Evolutionary conservation across 371 early-diverging fungal genomes (phyloP).

Genomic region (Rhizopus stolonifer): DNA sequence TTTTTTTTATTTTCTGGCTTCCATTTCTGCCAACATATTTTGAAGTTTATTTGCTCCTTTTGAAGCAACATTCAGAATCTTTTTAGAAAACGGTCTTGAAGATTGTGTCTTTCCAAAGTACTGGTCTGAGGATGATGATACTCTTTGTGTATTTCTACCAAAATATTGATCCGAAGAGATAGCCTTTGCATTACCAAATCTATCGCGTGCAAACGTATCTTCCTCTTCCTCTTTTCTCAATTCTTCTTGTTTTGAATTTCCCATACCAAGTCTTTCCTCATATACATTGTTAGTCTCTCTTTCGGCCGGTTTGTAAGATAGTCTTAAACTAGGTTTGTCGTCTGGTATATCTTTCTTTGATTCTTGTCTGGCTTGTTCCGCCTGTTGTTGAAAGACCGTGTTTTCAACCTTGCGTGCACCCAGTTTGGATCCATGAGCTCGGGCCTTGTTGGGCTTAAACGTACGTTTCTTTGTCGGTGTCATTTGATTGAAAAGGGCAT

Average conservation of each 20-base stretch:
- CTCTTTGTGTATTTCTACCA: constrained; percentile 70
- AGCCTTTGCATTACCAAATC: constrained; percentile 76
- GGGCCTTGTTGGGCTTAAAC: constrained; percentile 7
- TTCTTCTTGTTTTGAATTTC: background rate
- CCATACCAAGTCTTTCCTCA: constrained; percentile 14
- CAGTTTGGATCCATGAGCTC: constrained; percentile 6
- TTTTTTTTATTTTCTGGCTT: constrained; percentile 4
- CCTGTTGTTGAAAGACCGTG: constrained; percentile 24
- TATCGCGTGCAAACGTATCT: constrained; percentile 52
- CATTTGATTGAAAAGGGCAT: constrained; percentile 16
- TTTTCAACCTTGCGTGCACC: constrained; percentile 24
- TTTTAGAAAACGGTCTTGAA: constrained; percentile 22
- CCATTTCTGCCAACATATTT: constrained; percentile 22
- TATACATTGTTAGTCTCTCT: background rate
- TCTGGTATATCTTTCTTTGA: constrained; percentile 15
- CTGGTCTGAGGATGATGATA: constrained; percentile 72
- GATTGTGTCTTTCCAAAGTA: constrained; percentile 63
- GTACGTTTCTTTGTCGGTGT: background rate
- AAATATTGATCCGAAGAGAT: constrained; percentile 92
- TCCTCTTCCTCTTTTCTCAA: background rate
- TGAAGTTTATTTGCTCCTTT: constrained; percentile 39
- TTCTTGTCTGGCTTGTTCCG: constrained; percentile 11
- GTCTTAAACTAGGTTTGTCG: too few relatives aligned
- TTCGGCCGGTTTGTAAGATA: constrained; percentile 7
- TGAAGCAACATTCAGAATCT: constrained; percentile 30